phyloP scores from a whole-genome alignment of 768 basidiomycete species.

The Lyophyllum decastes region DNA sequence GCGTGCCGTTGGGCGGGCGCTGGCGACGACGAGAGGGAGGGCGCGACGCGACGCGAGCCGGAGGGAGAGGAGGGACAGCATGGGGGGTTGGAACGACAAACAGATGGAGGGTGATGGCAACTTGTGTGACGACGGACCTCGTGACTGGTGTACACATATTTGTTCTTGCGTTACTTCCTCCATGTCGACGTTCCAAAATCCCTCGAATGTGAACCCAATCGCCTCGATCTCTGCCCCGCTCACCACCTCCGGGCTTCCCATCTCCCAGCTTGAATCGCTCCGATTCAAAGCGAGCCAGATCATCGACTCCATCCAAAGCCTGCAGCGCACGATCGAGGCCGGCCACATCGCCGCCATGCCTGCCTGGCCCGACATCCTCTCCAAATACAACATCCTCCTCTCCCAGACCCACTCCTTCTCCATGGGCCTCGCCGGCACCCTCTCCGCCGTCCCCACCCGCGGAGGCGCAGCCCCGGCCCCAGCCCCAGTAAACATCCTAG shows the following conservation, averaged over 20 bases:
- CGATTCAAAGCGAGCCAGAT: constrained; percentile 79
- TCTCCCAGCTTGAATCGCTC: constrained; percentile 75
- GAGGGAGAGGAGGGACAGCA: constrained; percentile 13
- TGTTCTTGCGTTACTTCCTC: background rate
- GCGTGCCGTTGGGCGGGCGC: background rate
- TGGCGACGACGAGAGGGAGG: background rate
- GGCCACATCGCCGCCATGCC: constrained; percentile 64
- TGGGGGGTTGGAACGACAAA: background rate
- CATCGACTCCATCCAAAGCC: constrained; percentile 69
- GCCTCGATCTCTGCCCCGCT: background rate
- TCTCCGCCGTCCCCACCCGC: constrained; percentile 47
- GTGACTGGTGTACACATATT: background rate
- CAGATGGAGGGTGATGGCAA: background rate
- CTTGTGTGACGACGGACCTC: background rate
- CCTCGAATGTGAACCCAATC: background rate
- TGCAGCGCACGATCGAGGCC: constrained; percentile 65
- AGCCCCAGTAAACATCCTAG: constrained; percentile 47
- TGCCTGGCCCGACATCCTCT: constrained; percentile 83
- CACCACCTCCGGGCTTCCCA: constrained; percentile 44
- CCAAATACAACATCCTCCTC: constrained; percentile 83
- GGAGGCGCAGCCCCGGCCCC: constrained; percentile 60
- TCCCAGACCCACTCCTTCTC: constrained; percentile 83
- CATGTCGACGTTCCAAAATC: background rate
- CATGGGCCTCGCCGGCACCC: constrained; percentile 36
- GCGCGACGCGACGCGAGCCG: constrained; percentile 13